Base-by-base conservation (phyloP, 1,139 yeast genomes). In the Yamadazyma songkhlaensis region DNA sequence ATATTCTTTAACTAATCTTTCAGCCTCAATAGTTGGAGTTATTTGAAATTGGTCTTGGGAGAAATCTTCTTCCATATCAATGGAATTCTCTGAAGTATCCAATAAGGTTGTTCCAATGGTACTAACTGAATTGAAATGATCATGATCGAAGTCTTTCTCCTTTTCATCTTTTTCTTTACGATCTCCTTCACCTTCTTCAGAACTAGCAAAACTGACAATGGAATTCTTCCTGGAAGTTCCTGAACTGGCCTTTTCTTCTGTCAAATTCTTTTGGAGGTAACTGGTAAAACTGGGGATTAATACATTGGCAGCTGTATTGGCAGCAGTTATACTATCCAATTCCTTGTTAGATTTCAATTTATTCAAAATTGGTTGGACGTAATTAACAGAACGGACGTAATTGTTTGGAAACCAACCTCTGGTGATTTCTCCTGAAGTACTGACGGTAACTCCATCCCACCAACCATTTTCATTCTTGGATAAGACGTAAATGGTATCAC, bases 321-420 rank as follows among this genome's bases (percentile, higher is more conserved):
- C 76, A 0, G 77, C 77, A 2, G 77, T 70, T 17, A 71, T 58
- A 13, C 67, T 56, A 45, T 70, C 77, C 28, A 71, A 53, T 42
- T 71, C 75, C 47, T 67, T 66, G 38, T 67, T 65, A 40, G 60
- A 57, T 44, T 62, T 66, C 41, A 69, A 50, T 45, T 65, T 60
- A 44, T 64, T 65, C 39, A 69, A 55, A 5, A 68, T 67, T 5
- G 76, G 77, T 44, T 71, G 75, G 25, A 70, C 74, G 45, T 70
- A 69, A 46, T 69, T 64, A 22, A 71, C 75, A 1, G 73, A 60
- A 32, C 77, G 65, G 12, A 77, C 78, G 55, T 72, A 77, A 37
- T 73, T 72, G 38, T 70, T 71, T n/a, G 90, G 89, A 57, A 84
- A 81, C 92, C 92, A 84, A 44, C 92, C 92, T 50, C 90, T 64